Evolutionary conservation across 352 stramenopile species (phyloP), one percentile per base, ranked within the genome.

Genomic region (Blastocystis sp.): DNA sequence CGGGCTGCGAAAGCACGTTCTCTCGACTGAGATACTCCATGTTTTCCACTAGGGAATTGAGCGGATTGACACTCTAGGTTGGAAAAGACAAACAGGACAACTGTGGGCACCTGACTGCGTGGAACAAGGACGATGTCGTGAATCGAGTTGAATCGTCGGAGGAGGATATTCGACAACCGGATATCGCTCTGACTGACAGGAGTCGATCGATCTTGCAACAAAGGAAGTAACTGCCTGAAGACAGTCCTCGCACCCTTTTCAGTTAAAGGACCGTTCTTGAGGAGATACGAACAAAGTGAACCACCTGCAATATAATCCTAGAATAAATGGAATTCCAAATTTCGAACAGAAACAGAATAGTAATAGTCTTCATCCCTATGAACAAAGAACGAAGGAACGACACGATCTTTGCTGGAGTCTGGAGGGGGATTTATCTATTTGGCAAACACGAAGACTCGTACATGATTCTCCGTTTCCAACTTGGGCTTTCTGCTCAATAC

Each of bases 251-350:
- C 66, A 37, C 50, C 30, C 56, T 54, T 7, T n/a, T 78, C 66
- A 18, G n/a, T 62, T n/a, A 78, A 55, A 62, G 66, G 66, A 53
- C 66, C 66, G n/a, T 78, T 6, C 39, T 78, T 53, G 24, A 62
- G 16, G 7, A 78, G 34, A n/a, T 56, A 78, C 9, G 43, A 39
- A 4, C 43, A 53, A 55, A 78, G 66, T 24, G 66, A 55, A 34
- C 43, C 30, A 59, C 66, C 66, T 56, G 43, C 16, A 39, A 78
- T 54, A 5, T 55, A 56, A 24, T 78, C 66, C 66, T 78, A 55
- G 50, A 59, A 59, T 59, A 13, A 59, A n/a, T n/a, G 50, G 50
- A 59, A 59, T 13, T n/a, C 13, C 30, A 34, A 34, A 34, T 34
- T 34, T n/a, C 11, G 50, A n/a, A 59, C 50, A 59, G 13, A 59